A percentile compares a stretch with the other conserved stretches of the same genome.
These are phyloP conservation scores for Sapria himalayana DNA, from an alignment of 345 rosid species.

Conservation along the genomic window DNA sequence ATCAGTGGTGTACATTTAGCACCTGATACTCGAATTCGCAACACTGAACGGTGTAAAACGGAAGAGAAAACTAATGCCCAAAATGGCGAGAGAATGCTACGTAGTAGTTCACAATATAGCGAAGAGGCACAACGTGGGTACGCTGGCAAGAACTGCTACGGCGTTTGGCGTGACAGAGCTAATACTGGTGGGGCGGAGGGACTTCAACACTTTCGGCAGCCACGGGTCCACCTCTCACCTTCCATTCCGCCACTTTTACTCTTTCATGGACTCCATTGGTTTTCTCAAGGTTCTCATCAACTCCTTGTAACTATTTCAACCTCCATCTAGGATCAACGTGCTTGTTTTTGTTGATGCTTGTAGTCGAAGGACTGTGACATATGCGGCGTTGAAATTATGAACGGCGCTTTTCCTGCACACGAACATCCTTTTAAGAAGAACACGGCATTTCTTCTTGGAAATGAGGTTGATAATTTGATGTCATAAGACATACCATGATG, in stretches of 20 bases:
- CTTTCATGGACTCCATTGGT: constrained; percentile 44
- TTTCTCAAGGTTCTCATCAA: constrained; percentile 40
- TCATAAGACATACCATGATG: background rate
- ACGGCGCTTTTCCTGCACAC: constrained; percentile 44
- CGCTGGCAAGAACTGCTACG: constrained; percentile 78
- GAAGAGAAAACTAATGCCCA: background rate
- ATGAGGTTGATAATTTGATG: constrained; percentile 30
- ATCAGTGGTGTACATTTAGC: too few relatives aligned
- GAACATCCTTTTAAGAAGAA: constrained; percentile 63
- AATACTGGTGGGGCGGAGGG: constrained; percentile 77
- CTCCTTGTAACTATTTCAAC: background rate
- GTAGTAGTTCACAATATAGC: constrained; percentile 92
- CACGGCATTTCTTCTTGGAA: constrained; percentile 89
- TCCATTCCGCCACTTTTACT: constrained; percentile 73
- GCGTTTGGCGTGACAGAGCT: constrained; percentile 84
- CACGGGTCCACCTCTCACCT: constrained; percentile 87
- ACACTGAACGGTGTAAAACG: background rate
- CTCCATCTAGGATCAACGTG: background rate
- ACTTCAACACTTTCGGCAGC: constrained; percentile 91
- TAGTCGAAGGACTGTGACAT: constrained; percentile 79
- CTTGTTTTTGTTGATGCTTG: background rate
- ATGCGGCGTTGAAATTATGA: constrained; percentile 86
- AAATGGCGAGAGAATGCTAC: constrained; percentile 54
- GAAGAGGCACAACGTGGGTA: constrained; percentile 89
- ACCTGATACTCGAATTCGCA: too few relatives aligned